Conservation (phyloP, 768 basidiomycete genomes). For the Mycena indigotica region DNA sequence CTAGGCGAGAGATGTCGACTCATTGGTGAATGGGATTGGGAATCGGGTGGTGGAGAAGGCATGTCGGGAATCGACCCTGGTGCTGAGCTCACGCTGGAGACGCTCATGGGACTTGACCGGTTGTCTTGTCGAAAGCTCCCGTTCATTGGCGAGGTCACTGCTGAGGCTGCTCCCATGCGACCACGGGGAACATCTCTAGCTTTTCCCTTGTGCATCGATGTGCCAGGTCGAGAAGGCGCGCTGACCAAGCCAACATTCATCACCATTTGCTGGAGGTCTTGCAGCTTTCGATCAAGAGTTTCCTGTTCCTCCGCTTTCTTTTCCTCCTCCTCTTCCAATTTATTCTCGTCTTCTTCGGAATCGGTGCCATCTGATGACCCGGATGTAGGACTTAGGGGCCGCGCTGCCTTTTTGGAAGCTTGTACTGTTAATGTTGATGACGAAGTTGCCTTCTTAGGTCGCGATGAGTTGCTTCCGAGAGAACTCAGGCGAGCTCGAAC, state of each 20-base stretch:
- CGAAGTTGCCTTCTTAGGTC: conserved; percentile 58
- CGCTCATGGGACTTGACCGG: conserved; percentile 61
- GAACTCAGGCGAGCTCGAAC: conserved; percentile 76
- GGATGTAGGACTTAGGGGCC: conserved; percentile 45
- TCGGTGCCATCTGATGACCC: conserved; percentile 55
- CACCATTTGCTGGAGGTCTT: conserved; percentile 70
- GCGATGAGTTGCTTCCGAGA: conserved; percentile 54
- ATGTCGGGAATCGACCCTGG: conserved; percentile 82
- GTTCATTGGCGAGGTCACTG: conserved; percentile 30
- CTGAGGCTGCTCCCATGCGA: conserved; percentile 37
- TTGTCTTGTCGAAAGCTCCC: conserved; percentile 40
- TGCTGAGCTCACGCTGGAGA: conserved; percentile 74
- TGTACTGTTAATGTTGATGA: conserved; percentile 78
- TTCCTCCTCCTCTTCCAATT: conserved; percentile 71
- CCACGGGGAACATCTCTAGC: conserved; percentile 49
- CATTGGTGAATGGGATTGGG: conserved; percentile 55
- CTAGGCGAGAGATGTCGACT: conserved; percentile 52
- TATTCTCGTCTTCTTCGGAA: conserved; percentile 63
- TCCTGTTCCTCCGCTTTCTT: conserved; percentile 68
- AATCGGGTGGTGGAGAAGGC: conserved; percentile 66
- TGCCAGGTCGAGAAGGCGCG: conserved; percentile 29
- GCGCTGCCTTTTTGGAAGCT: conserved; percentile 42
- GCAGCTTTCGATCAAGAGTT: conserved; percentile 64
- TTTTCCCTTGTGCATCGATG: conserved; percentile 31
- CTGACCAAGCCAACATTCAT: conserved; percentile 77